Base-by-base conservation (phyloP, 176 grass and related monocot species). In the Rhynchospora tenuis region DNA sequence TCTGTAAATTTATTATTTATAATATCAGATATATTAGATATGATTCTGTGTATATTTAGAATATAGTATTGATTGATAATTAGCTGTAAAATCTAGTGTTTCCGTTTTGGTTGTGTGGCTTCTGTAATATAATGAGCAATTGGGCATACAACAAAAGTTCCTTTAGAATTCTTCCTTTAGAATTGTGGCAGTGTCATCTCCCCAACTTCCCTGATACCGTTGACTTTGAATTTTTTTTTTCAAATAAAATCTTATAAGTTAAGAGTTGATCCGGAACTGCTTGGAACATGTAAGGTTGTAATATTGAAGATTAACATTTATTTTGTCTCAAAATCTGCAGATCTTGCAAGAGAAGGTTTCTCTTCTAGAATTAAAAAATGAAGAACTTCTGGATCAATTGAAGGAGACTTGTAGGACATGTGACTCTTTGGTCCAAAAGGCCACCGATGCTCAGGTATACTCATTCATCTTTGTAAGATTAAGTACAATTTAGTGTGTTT, bases 331-430 rank as follows among this genome's bases (percentile, higher is more conserved):
- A 60, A 75, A 76, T 44, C 74, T 93, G 68, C 56, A 98, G 96
- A 59, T 99, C 78, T 80, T 99, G 74, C 93, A 89, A 62, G 86
- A 93, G 83, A 99, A 92, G 74, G 83, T 90, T 29, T 89, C 93
- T 77, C 50, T 99, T 1, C 91, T 99, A 62, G 96, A 99, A 70
- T 50, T 83, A 87, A 95, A 91, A 64, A 99, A 93, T 85, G 84
- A 65, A 73, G 93, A 99, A 16, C 88, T 99, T 54, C 59, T 88
- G 38, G 67, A 91, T 47, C 91, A 88, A 83, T 85, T 99, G 23
- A 93, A 91, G 78, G 91, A 95, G 79, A 89, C 60, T 20, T 80
- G 88, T 51, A 55, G 82, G 31, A 89, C 74, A 4, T 99, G 88
- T 48, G 88, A 95, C 52, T 87, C 86, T 54, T 87, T 95, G 64